Evolutionary conservation across 2,329 filamentous ascomycete species (phyloP).

Genomic region (Aquanectria penicillioides): DNA sequence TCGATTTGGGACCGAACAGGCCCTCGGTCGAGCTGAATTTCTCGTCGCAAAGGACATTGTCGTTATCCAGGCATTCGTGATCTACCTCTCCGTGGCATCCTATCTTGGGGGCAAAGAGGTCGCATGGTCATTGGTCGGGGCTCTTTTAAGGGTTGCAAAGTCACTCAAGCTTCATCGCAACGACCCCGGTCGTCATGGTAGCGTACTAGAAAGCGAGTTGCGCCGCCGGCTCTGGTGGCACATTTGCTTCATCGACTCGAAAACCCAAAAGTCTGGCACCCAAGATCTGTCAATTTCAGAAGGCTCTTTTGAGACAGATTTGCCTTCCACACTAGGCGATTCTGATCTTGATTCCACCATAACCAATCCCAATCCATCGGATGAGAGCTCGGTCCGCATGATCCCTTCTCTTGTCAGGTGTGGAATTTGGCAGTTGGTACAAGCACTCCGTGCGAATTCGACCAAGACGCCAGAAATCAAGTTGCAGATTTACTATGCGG

Average conservation of each 20-base stretch:
- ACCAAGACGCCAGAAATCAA: slow-evolving; percentile 16
- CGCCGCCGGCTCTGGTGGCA: slow-evolving; percentile 43
- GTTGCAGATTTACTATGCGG: slow-evolving; percentile 20
- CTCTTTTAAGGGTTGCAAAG: slow-evolving; percentile 38
- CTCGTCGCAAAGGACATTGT: slow-evolving; percentile 33
- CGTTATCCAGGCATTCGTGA: slow-evolving; percentile 40
- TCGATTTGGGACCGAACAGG: slow-evolving; percentile 36
- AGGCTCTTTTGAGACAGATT: slow-evolving; percentile 50
- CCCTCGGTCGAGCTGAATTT: slow-evolving; percentile 37
- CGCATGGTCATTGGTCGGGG: slow-evolving; percentile 39
- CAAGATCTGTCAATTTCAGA: slow-evolving; percentile 33
- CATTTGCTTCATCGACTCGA: slow-evolving; percentile 42
- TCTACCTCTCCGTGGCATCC: slow-evolving; percentile 38
- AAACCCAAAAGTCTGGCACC: slow-evolving; percentile 11
- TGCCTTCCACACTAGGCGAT: slow-evolving; percentile 56
- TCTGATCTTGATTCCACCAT: not conserved
- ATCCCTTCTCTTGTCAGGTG: slow-evolving; percentile 39
- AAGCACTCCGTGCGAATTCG: slow-evolving; percentile 20
- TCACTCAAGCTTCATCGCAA: slow-evolving; percentile 31
- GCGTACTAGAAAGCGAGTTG: slow-evolving; percentile 27
- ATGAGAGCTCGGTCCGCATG: slow-evolving; percentile 14
- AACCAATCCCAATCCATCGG: not conserved
- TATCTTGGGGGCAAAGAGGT: slow-evolving; percentile 32
- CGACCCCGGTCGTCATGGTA: not conserved
- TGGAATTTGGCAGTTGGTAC: slow-evolving; percentile 39